phyloP scores from a whole-genome alignment of 805 yeast species.

The Blastobotrys terrestris region DNA sequence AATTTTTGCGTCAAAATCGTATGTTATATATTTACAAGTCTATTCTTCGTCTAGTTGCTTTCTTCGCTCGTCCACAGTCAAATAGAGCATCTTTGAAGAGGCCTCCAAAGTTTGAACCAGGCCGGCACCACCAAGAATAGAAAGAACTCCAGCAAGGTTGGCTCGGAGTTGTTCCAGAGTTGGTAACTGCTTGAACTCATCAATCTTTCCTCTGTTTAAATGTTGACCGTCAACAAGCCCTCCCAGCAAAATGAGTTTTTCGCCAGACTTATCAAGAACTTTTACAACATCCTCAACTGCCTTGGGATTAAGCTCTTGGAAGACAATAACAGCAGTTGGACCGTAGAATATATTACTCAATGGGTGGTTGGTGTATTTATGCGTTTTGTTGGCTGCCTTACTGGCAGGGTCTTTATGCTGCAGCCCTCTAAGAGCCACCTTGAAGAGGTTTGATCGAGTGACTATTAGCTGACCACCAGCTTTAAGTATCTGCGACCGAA shows the following conservation, averaged over 20 bases:
- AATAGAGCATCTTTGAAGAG: slow-evolving; percentile 58
- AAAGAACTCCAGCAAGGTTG: slow-evolving; percentile 75
- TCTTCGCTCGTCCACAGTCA: slow-evolving; percentile 64
- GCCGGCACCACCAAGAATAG: slow-evolving; percentile 85
- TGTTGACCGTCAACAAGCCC: slow-evolving; percentile 68
- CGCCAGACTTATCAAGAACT: slow-evolving; percentile 56
- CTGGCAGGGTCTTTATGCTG: slow-evolving; percentile 70
- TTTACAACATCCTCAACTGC: slow-evolving; percentile 57
- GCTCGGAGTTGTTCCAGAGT: slow-evolving; percentile 64
- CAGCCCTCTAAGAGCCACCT: slow-evolving; percentile 69
- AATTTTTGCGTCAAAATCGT: background rate
- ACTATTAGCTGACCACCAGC: slow-evolving; percentile 68
- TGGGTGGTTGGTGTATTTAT: slow-evolving; percentile 47
- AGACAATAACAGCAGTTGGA: slow-evolving; percentile 75
- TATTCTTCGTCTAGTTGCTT: slow-evolving; percentile 32
- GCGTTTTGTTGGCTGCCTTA: slow-evolving; percentile 38
- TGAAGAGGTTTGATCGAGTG: slow-evolving; percentile 62
- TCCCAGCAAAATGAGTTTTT: slow-evolving; percentile 74
- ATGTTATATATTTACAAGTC: background rate
- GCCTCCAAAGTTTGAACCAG: slow-evolving; percentile 74
- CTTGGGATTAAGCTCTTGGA: slow-evolving; percentile 65
- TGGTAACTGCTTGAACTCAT: slow-evolving; percentile 68
- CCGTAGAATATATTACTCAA: slow-evolving; percentile 66
- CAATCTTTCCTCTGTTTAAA: slow-evolving; percentile 46
- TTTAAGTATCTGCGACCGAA: slow-evolving; percentile 55